Evolutionary conservation across 805 yeast genomes (phyloP), one percentile per base, ranked within the genome.

Genomic region (Cyberlindnera saturnus): DNA sequence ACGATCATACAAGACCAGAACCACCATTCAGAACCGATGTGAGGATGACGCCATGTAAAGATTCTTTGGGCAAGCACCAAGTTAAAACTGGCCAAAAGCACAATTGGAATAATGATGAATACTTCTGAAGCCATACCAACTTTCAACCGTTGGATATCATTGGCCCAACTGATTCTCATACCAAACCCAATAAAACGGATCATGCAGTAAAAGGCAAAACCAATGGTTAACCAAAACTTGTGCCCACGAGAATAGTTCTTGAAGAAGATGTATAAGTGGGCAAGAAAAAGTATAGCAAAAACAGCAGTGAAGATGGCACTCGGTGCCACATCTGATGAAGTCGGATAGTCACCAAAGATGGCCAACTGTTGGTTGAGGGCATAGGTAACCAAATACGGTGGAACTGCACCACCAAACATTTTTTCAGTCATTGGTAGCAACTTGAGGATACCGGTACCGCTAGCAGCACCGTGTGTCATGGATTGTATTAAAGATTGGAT

Each of bases 31-130:
- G 77, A 70, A 33, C 89, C 90, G 10, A 79, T 72, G 40, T 76
- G 79, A 7, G 91, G 90, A 57, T 84, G 90, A 59, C 82, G 69
- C 86, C 88, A 82, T 6, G 87, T 81, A 62, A 82, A 81, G 18
- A 83, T 65, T 58, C 91, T 74, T 59, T 82, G 89, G 4, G 86
- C 86, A 41, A 84, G 63, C 18, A 82, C 73, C 60, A 82, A 67
- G 56, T 80, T 81, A 54, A 79, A 69, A 3, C 82, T 71, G 29
- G 78, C 76, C 36, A 83, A 57, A 23, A 78, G 56, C n/a, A 81
- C 74, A 15, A 79, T 71, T 4, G 88, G 79, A 9, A 80, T 64
- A 49, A 79, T 71, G 23, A 75, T 56, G 39, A 83, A 70, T 23
- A 81, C 78, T 36, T 72, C 75, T 3, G 79, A 69, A 3, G 82